Conservation (phyloP, 495 filamentous ascomycete genomes). For the Hamigera avellanea region DNA sequence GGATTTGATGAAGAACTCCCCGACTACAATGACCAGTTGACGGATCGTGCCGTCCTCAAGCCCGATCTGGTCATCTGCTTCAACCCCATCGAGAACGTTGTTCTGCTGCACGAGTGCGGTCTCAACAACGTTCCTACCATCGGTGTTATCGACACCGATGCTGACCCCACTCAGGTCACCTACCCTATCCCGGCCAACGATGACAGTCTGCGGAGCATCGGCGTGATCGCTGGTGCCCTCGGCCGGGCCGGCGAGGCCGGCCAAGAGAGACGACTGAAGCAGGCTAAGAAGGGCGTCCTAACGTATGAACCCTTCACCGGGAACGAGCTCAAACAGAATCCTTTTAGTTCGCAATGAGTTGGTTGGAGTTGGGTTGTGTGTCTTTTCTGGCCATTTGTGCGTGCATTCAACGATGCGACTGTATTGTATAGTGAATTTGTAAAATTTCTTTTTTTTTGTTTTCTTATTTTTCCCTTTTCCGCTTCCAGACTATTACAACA, state of each 20-base stretch:
- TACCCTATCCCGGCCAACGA: slow-evolving; percentile 97
- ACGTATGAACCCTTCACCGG: slow-evolving; percentile 40
- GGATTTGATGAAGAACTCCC: slow-evolving; percentile 54
- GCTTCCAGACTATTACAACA: too few species aligned
- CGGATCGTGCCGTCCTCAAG: slow-evolving; percentile 50
- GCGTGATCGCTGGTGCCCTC: slow-evolving; percentile 74
- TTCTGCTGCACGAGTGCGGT: slow-evolving; percentile 82
- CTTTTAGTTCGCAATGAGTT: slow-evolving; percentile 8
- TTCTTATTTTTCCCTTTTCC: not conserved
- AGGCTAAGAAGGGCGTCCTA: slow-evolving; percentile 46
- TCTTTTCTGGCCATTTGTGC: not conserved
- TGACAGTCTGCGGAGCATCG: slow-evolving; percentile 74
- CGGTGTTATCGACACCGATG: slow-evolving; percentile 87
- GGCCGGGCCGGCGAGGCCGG: slow-evolving; percentile 77
- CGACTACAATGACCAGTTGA: slow-evolving; percentile 50
- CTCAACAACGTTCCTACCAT: slow-evolving; percentile 85
- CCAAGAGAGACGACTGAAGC: slow-evolving; percentile 47
- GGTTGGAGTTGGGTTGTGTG: not conserved
- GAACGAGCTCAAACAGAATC: slow-evolving; percentile 16
- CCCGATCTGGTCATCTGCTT: slow-evolving; percentile 89
- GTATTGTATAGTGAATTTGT: not conserved
- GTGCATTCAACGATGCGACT: not conserved
- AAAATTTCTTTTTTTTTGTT: not conserved
- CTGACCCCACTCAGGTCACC: slow-evolving; percentile 85
- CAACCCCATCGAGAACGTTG: slow-evolving; percentile 86